Conservation (phyloP, 441 rosid species). For the Erodium trifolium region DNA sequence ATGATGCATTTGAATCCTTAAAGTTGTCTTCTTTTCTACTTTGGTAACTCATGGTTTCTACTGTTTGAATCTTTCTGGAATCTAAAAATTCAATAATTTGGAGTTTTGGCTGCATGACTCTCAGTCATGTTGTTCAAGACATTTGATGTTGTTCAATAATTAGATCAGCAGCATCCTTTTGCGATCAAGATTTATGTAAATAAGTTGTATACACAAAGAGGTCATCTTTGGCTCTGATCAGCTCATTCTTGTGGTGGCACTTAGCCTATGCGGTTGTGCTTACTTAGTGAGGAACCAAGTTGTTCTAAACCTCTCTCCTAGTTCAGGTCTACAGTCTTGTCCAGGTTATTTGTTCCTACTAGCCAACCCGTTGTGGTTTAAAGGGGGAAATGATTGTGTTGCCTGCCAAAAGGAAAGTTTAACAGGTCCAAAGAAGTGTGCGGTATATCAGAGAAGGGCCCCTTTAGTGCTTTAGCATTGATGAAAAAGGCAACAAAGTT, state of each 20-base stretch:
- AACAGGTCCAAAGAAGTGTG: neutral
- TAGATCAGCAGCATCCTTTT: neutral
- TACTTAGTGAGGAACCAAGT: neutral
- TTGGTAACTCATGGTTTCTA: neutral
- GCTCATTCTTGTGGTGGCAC: neutral
- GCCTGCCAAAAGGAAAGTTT: neutral
- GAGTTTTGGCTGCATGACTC: too few relatives aligned
- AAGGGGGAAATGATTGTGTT: neutral
- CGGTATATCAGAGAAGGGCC: neutral
- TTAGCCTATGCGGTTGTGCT: neutral
- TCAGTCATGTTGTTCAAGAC: too few relatives aligned
- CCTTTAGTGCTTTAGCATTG: neutral
- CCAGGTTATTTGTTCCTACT: neutral
- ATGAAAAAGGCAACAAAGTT: neutral
- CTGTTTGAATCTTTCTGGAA: neutral
- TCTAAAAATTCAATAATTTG: too few relatives aligned
- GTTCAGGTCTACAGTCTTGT: neutral
- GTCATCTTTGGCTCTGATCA: neutral
- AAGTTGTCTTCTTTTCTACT: neutral
- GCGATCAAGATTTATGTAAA: neutral
- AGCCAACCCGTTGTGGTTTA: neutral
- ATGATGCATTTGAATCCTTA: neutral
- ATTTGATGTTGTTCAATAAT: neutral
- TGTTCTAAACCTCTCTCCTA: neutral
- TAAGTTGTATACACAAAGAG: neutral